Evolutionary conservation across 2,329 filamentous ascomycete species (phyloP).

Genomic region (Blastomyces silverae): DNA sequence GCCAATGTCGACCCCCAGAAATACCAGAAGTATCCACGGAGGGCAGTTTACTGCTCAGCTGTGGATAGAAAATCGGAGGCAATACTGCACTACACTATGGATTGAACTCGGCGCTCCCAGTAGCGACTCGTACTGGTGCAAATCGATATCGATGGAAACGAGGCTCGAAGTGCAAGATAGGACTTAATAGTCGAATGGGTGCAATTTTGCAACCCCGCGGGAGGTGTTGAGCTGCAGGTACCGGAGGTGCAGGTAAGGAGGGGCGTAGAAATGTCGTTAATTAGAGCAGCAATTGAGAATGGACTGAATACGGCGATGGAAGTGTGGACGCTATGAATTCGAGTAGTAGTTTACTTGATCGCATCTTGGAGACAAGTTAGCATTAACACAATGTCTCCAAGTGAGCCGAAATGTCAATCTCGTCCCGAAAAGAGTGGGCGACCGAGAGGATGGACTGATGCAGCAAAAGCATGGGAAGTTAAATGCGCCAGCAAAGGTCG

Average conservation of each 20-base stretch:
- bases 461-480: neutral
- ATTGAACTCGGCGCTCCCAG: neutral
- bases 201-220: neutral
- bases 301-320: neutral
- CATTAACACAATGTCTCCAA: conserved; percentile 24
- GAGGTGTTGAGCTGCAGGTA: neutral
- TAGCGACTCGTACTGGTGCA: neutral
- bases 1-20: conserved; percentile 46
- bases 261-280: neutral
- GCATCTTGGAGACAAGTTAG: conserved; percentile 1
- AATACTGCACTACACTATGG: neutral
- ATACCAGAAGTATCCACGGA: conserved; percentile 46
- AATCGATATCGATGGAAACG: neutral
- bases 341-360: conserved; percentile 1
- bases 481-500: neutral
- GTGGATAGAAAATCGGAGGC: neutral
- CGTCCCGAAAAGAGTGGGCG: neutral
- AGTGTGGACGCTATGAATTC: neutral
- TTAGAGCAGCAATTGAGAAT: neutral
- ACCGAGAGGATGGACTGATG: neutral
- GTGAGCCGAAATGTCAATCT: neutral
- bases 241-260: no score
- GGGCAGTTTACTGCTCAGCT: conserved; percentile 31
- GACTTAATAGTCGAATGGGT: neutral
- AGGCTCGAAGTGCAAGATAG: neutral